Conservation (phyloP, 176 grass and related monocot genomes). For the Bolboschoenus planiculmis region DNA sequence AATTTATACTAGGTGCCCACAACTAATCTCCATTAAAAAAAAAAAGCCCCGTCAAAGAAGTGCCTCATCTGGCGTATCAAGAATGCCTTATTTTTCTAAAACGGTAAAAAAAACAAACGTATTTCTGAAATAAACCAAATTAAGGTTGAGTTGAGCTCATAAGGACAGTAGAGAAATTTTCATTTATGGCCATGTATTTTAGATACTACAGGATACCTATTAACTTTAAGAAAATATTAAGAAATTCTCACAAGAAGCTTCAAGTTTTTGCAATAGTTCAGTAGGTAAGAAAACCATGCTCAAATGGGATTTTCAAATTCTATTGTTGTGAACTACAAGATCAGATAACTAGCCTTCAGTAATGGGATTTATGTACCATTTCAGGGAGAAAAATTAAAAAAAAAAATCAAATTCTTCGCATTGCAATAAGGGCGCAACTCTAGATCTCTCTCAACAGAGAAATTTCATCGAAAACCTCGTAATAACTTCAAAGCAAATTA, state of each 20-base stretch:
- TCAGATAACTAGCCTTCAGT: neutral
- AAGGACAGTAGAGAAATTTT: neutral
- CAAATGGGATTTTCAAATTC: neutral
- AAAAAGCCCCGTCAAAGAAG: neutral
- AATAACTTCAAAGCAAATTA: neutral
- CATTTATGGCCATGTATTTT: neutral
- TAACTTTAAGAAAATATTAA: neutral
- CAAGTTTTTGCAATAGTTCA: neutral
- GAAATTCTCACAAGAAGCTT: neutral
- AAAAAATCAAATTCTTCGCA: neutral
- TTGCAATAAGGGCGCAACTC: neutral
- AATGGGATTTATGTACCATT: neutral
- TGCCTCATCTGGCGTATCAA: neutral
- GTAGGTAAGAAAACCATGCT: neutral
- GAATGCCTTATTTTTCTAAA: conserved; percentile 2
- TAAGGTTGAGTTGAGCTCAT: neutral
- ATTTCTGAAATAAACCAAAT: neutral
- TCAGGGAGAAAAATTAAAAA: neutral
- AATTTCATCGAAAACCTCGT: neutral
- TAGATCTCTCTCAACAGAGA: neutral
- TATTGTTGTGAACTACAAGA: neutral
- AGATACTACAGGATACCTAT: neutral
- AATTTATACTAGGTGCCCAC: neutral
- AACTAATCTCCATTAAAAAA: neutral
- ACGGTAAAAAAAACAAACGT: neutral